These are phyloP conservation scores for Adansonia rubrostipa DNA, from an alignment of 441 rosid genomes.

Conservation along the genomic window DNA sequence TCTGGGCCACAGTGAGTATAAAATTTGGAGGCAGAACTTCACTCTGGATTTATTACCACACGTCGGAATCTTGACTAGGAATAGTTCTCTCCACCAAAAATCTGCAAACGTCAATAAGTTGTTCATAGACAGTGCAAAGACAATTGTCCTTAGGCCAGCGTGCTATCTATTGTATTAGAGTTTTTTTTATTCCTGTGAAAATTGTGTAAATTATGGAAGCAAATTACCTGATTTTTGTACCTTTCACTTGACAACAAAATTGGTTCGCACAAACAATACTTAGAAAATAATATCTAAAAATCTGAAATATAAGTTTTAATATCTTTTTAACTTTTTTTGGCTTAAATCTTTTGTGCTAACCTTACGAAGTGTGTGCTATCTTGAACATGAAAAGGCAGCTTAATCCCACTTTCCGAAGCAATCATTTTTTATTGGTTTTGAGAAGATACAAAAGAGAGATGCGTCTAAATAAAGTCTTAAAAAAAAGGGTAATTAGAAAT, in stretches of 20 bases:
- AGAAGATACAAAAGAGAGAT: not conserved
- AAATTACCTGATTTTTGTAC: too few relatives aligned
- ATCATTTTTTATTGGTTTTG: not conserved
- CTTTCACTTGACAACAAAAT: too few relatives aligned
- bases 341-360: not conserved
- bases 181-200: not conserved
- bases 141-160: too few relatives aligned
- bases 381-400: not conserved
- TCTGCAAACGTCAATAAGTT: not conserved
- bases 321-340: too few relatives aligned
- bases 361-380: not conserved
- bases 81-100: not conserved
- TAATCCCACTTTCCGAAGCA: constrained; percentile 25
- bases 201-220: too few relatives aligned
- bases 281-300: too few relatives aligned
- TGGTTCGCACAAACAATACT: too few relatives aligned
- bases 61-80: not conserved
- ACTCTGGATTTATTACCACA: not conserved
- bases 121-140: not conserved
- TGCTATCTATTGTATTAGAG: not conserved
- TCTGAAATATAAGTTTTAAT: too few relatives aligned
- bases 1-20: not conserved
- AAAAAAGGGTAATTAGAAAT: not conserved
- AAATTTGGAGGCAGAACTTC: not conserved
- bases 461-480: constrained; percentile 13